Percentiles rank a stretch among this genome's conserved stretches.
These are phyloP conservation scores for Talaromyces pinophilus DNA, from an alignment of 2,329 filamentous ascomycete genomes.

Conservation along the genomic window DNA sequence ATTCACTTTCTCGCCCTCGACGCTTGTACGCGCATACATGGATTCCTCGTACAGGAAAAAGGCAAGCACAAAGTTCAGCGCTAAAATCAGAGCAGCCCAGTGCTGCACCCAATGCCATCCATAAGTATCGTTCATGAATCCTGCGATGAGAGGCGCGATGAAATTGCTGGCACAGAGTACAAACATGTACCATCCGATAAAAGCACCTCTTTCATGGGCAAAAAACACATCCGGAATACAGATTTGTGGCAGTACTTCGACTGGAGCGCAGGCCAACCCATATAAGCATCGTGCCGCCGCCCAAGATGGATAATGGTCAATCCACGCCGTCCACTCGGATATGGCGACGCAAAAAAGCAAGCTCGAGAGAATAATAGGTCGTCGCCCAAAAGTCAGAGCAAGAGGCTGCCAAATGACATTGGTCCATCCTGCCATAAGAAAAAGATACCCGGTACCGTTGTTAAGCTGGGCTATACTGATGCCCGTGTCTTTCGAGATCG, in stretches of 20 bases:
- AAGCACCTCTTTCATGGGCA: conserved; percentile 47
- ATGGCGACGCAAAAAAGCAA: conserved; percentile 22
- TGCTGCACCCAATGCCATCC: conserved; percentile 56
- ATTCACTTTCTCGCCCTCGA: conserved; percentile 31
- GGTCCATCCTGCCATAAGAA: conserved; percentile 37
- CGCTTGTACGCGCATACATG: conserved; percentile 51
- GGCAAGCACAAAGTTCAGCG: conserved; percentile 51
- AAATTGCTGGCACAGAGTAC: conserved; percentile 50
- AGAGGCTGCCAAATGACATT: conserved; percentile 40
- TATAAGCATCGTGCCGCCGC: conserved; percentile 34
- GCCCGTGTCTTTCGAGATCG: conserved; percentile 46
- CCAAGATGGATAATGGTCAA: conserved; percentile 21
- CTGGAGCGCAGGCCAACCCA: conserved; percentile 52
- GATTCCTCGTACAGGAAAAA: conserved; percentile 65
- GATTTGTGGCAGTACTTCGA: conserved; percentile 53
- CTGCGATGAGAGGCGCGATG: conserved; percentile 52
- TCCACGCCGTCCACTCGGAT: conserved; percentile 23
- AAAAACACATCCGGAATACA: conserved; percentile 51
- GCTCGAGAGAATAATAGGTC: conserved; percentile 25
- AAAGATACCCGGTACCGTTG: conserved; percentile 48
- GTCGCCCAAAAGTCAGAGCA: conserved; percentile 33
- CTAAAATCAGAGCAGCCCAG: conserved; percentile 58
- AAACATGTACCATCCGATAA: conserved; percentile 49
- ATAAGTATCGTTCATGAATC: conserved; percentile 52
- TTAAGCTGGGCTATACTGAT: conserved; percentile 50